phyloP scores from a whole-genome alignment of 1,284 basidiomycete species.

The Naganishia sp. region DNA sequence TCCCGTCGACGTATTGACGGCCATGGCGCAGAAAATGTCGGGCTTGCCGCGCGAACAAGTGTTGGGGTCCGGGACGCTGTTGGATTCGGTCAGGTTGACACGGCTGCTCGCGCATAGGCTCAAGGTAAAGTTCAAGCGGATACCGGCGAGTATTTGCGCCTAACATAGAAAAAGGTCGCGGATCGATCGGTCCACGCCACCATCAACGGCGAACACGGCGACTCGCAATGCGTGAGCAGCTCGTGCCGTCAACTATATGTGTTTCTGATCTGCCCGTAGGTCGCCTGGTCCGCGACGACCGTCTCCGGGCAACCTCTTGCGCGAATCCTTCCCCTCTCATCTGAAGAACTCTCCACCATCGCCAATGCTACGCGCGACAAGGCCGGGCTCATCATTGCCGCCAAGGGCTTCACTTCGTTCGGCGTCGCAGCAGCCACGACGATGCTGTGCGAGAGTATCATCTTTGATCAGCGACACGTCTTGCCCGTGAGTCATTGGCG shows the following conservation, averaged over 20 bases:
- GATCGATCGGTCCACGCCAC: conserved; percentile 25
- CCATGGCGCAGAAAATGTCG: conserved; percentile 29
- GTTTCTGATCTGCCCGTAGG: conserved; percentile 1
- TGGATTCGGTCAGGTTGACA: conserved; percentile 30
- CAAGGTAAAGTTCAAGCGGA: conserved; percentile 7
- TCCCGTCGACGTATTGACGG: conserved; percentile 28
- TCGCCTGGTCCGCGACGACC: conserved; percentile 29
- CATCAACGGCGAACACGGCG: conserved; percentile 26
- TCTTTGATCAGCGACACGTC: conserved; percentile 27
- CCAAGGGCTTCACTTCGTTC: conserved; percentile 30
- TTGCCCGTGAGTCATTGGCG: conserved; percentile 28
- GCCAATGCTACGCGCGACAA: conserved; percentile 23
- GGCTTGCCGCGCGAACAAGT: conserved; percentile 27
- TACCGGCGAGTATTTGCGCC: background rate
- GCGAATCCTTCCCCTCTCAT: conserved; percentile 7
- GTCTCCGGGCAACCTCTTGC: conserved; percentile 23
- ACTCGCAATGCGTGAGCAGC: conserved; percentile 29
- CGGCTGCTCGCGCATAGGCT: conserved; percentile 22
- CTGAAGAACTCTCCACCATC: conserved; percentile 7
- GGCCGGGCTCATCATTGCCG: conserved; percentile 29
- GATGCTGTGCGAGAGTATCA: conserved; percentile 30
- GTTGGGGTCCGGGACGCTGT: conserved; percentile 24
- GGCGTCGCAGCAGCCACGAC: conserved; percentile 28
- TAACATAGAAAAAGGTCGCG: background rate
- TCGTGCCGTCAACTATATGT: background rate